A percentile compares a stretch with the other conserved stretches of the same genome.
Evolutionary conservation across 306 rosid species (phyloP).

Genomic region (Prunus campanulata): DNA sequence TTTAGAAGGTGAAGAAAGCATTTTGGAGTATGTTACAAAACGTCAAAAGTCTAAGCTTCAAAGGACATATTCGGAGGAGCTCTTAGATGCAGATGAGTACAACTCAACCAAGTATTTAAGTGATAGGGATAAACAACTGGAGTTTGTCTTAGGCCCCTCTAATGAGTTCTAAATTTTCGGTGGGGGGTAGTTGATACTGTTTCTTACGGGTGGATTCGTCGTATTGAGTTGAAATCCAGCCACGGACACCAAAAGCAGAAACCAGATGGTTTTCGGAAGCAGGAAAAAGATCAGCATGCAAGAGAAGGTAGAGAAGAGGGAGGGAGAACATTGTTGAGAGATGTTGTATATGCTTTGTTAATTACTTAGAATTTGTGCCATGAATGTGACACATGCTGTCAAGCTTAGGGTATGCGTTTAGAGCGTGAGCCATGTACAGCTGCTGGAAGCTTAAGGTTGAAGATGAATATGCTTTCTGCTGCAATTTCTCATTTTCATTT

Average conservation of each 20-base stretch:
- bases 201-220: neutral
- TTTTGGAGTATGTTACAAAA: conserved; percentile 32
- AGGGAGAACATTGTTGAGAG: neutral
- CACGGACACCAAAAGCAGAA: neutral
- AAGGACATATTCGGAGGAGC: conserved; percentile 78
- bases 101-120: conserved; percentile 67
- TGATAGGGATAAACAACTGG: conserved; percentile 51
- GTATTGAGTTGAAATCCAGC: neutral
- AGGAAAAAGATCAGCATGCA: neutral
- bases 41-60: conserved; percentile 53
- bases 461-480: neutral
- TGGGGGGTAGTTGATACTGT: neutral
- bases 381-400: neutral
- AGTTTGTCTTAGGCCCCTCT: conserved; percentile 43
- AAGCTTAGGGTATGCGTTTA: neutral
- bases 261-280: neutral
- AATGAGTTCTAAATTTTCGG: conserved; percentile 10
- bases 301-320: neutral
- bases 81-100: conserved; percentile 78
- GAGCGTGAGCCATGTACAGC: neutral
- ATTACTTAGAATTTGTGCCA: neutral
- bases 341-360: neutral
- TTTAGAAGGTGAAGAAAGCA: conserved; percentile 52
- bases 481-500: neutral
- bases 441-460: neutral